phyloP scores from a whole-genome alignment of 106 monocot species.

The Gastrodia elata region DNA sequence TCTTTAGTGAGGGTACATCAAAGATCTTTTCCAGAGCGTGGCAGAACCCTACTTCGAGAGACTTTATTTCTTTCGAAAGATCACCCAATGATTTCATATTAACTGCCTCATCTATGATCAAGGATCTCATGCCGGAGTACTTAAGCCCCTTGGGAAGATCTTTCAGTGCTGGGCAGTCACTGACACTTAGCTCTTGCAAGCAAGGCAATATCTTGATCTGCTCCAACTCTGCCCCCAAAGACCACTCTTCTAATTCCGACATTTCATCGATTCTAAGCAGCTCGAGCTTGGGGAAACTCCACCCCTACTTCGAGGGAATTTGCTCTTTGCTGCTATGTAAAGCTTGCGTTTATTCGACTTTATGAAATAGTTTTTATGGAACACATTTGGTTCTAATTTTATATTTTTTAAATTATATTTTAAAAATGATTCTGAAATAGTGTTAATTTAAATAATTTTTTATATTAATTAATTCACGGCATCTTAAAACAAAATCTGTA shows the following conservation, averaged over 20 bases:
- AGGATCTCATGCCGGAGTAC: slow-evolving; percentile 7
- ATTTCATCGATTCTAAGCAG: not conserved
- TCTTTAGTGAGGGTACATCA: not conserved
- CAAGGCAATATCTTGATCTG: slow-evolving; percentile 1
- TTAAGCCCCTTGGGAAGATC: slow-evolving; percentile 12
- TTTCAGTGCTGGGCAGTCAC: slow-evolving; percentile 8
- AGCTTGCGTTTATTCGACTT: no score
- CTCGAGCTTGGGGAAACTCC: slow-evolving; percentile 29
- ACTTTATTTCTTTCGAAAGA: not conserved
- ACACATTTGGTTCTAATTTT: no score
- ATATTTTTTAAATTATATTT: no score
- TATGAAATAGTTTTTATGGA: no score
- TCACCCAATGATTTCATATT: not conserved
- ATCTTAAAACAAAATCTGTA: no score
- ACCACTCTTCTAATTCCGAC: slow-evolving; percentile 29
- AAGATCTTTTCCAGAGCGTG: not conserved
- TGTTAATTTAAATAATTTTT: no score
- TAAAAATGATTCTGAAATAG: no score
- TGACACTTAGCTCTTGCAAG: slow-evolving; percentile 2
- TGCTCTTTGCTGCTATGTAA: no score
- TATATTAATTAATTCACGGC: no score
- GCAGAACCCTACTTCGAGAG: not conserved
- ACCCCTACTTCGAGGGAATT: no score
- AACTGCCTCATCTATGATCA: not conserved
- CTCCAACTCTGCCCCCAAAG: not conserved